Evolutionary conservation across 2,329 filamentous ascomycete species (phyloP).

Genomic region (Cadophora gregata): DNA sequence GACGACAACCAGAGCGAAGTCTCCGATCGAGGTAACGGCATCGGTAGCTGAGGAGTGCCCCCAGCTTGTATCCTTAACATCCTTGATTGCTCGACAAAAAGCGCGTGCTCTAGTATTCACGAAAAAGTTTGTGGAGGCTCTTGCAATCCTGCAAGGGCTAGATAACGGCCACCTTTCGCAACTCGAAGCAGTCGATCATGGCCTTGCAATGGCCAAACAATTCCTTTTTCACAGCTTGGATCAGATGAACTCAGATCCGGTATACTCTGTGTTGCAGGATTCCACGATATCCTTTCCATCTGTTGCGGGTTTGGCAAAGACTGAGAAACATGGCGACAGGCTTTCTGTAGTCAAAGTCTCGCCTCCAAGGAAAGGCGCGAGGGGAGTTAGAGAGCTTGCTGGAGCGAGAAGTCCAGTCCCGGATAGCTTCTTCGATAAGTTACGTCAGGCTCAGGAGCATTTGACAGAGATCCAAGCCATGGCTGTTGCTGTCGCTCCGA

Average conservation of each 20-base stretch:
- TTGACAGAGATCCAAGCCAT: conserved; percentile 65
- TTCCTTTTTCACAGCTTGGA: conserved; percentile 72
- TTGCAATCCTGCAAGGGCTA: conserved; percentile 59
- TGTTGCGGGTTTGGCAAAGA: conserved; percentile 47
- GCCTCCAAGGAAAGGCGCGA: conserved; percentile 35
- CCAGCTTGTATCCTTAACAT: conserved; percentile 50
- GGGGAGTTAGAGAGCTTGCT: conserved; percentile 24
- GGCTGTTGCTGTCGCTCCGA: conserved; percentile 57
- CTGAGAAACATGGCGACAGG: conserved; percentile 35
- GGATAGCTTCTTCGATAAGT: conserved; percentile 47
- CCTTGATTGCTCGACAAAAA: conserved; percentile 56
- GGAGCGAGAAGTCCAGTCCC: conserved; percentile 36
- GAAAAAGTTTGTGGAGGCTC: conserved; percentile 62
- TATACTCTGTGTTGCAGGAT: conserved; percentile 89
- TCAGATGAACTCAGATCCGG: conserved; percentile 77
- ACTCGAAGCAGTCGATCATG: conserved; percentile 53
- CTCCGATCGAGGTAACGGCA: conserved; percentile 27
- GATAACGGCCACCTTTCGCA: conserved; percentile 51
- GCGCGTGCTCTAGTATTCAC: conserved; percentile 53
- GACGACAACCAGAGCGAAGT: conserved; percentile 38
- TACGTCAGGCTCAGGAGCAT: conserved; percentile 70
- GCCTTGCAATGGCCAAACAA: conserved; percentile 70
- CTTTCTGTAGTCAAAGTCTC: conserved; percentile 32
- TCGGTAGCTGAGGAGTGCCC: conserved; percentile 44
- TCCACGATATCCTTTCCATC: conserved; percentile 89